These are phyloP conservation scores for Catunica adiposa DNA, from an alignment of 2,329 filamentous ascomycete genomes.

Conservation along the genomic window DNA sequence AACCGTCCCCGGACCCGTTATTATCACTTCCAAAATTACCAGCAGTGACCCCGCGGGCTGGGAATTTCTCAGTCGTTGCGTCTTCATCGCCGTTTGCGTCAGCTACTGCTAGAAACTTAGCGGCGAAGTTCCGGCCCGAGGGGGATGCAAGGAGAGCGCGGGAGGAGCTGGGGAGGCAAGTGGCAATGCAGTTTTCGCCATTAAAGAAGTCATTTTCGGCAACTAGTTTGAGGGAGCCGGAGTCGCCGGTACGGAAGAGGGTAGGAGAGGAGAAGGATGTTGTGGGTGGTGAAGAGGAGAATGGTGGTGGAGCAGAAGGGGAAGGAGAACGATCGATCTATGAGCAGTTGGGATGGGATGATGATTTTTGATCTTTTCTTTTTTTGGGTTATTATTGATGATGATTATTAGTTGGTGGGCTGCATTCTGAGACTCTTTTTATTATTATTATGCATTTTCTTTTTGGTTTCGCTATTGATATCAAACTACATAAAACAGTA, in stretches of 20 bases:
- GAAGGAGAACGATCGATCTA: slow-evolving; percentile 29
- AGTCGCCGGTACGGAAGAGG: neutral
- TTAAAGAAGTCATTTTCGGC: slow-evolving; percentile 1
- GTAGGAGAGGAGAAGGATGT: neutral
- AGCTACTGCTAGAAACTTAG: slow-evolving; percentile 9
- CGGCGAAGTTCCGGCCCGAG: slow-evolving; percentile 4
- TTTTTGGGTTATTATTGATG: neutral
- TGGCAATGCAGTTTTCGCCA: slow-evolving; percentile 10
- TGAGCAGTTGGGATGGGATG: slow-evolving; percentile 40
- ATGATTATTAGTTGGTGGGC: neutral
- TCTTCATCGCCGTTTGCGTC: slow-evolving; percentile 12
- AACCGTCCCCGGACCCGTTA: neutral
- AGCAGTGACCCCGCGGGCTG: neutral
- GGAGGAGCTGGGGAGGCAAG: neutral
- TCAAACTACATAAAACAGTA: slow-evolving; percentile 12
- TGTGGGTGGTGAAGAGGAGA: neutral
- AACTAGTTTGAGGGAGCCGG: neutral
- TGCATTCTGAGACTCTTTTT: neutral
- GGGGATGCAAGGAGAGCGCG: neutral
- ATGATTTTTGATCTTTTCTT: slow-evolving; percentile 33
- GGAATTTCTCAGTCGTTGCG: neutral
- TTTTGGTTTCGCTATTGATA: neutral
- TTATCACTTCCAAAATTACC: neutral
- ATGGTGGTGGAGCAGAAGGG: neutral
- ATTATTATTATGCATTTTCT: neutral